phyloP scores from a whole-genome alignment of 192 early-diverging fungal species.

The Coemansia sp. region DNA sequence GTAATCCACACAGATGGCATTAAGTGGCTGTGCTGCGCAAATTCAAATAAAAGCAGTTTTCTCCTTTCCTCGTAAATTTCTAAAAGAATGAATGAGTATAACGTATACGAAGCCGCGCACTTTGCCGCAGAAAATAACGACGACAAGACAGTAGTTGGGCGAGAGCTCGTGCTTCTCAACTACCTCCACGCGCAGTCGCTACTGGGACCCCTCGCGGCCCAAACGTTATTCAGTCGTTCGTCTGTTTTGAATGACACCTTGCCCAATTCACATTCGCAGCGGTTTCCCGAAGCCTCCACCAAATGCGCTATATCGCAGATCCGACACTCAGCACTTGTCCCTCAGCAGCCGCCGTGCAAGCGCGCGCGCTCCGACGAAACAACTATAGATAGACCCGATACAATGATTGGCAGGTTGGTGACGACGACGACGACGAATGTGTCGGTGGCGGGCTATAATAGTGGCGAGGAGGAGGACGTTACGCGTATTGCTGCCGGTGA shows the following conservation, averaged over 20 bases:
- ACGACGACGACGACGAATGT: not conserved
- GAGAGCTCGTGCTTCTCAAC: not conserved
- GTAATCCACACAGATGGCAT: too few species aligned
- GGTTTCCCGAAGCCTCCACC: not conserved
- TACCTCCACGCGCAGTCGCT: not conserved
- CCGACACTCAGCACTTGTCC: not conserved
- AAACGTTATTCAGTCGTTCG: not conserved
- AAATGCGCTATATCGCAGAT: not conserved
- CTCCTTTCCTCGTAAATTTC: too few species aligned
- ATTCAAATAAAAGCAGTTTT: too few species aligned
- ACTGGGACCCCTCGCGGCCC: not conserved
- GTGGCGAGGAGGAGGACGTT: not conserved
- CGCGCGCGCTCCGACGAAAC: constrained; percentile 20
- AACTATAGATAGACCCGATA: not conserved
- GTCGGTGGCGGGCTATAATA: not conserved
- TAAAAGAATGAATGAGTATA: not conserved
- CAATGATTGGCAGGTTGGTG: not conserved
- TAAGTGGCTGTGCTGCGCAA: too few species aligned
- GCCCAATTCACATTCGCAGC: not conserved
- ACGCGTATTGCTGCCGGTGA: not conserved
- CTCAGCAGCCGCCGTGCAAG: constrained; percentile 1
- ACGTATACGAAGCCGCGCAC: not conserved
- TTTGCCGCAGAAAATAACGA: not conserved
- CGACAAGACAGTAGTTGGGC: not conserved
- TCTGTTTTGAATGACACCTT: not conserved